These are phyloP conservation scores for Pyrenophora tritici-repentis DNA, from an alignment of 2,329 filamentous ascomycete genomes.

Conservation along the genomic window DNA sequence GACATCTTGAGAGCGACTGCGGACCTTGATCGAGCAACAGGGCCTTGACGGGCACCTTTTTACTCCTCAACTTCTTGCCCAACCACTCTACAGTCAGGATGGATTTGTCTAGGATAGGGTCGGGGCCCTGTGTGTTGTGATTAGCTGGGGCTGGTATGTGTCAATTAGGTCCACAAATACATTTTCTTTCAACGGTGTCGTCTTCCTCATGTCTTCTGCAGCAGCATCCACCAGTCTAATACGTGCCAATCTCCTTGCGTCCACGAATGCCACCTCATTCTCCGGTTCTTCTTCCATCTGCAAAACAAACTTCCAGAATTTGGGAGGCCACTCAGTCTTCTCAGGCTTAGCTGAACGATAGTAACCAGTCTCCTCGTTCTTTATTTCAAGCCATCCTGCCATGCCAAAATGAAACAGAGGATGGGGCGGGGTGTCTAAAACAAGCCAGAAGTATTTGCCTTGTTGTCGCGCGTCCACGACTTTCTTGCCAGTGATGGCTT, in stretches of 20 bases:
- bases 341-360: slow-evolving; percentile 68
- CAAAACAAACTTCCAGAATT: slow-evolving; percentile 84
- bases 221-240: slow-evolving; percentile 82
- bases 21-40: slow-evolving; percentile 76
- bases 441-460: slow-evolving; percentile 96
- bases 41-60: slow-evolving; percentile 87
- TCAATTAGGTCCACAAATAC: slow-evolving; percentile 40
- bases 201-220: slow-evolving; percentile 73
- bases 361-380: slow-evolving; percentile 75
- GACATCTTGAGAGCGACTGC: not conserved
- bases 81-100: slow-evolving; percentile 79
- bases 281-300: slow-evolving; percentile 65
- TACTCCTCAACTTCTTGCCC: slow-evolving; percentile 68
- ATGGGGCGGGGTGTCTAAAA: slow-evolving; percentile 78
- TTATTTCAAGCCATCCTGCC: slow-evolving; percentile 79
- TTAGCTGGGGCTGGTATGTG: too few species aligned
- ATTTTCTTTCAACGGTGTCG: slow-evolving; percentile 84
- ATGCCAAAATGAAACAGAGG: slow-evolving; percentile 84
- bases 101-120: slow-evolving; percentile 83
- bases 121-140: slow-evolving; percentile 60
- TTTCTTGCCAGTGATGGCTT: slow-evolving; percentile 75
- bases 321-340: slow-evolving; percentile 79
- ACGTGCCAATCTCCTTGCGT: slow-evolving; percentile 77
- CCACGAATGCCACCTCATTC: slow-evolving; percentile 78
- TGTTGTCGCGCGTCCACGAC: slow-evolving; percentile 76